phyloP scores from a whole-genome alignment of 768 basidiomycete genomes.

The Leccinellum luteum region DNA sequence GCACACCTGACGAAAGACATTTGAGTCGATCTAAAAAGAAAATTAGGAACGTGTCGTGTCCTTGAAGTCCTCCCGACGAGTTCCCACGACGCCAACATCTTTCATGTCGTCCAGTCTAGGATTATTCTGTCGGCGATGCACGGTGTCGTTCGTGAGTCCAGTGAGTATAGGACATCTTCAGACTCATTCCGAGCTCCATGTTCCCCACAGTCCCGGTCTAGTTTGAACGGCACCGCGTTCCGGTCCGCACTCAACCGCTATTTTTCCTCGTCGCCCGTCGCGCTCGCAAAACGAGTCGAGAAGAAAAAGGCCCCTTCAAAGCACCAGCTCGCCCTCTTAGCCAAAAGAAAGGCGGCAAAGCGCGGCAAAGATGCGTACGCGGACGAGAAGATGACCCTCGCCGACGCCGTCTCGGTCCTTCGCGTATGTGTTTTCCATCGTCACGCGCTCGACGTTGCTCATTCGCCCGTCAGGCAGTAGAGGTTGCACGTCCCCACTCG shows the following conservation, averaged over 20 bases:
- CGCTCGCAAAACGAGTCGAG: conserved; percentile 46
- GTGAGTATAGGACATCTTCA: conserved; percentile 10
- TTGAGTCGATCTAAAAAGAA: neutral
- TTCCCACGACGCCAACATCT: conserved; percentile 32
- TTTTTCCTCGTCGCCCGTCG: conserved; percentile 51
- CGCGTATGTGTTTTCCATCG: conserved; percentile 50
- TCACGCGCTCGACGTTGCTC: conserved; percentile 2
- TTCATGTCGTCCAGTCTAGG: conserved; percentile 24
- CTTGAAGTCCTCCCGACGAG: neutral
- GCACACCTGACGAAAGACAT: conserved; percentile 43
- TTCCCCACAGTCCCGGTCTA: conserved; percentile 2
- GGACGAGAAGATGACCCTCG: conserved; percentile 62
- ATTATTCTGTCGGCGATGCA: conserved; percentile 27
- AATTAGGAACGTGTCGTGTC: neutral
- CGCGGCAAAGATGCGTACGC: conserved; percentile 56
- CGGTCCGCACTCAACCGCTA: conserved; percentile 13
- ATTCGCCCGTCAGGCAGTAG: conserved; percentile 60
- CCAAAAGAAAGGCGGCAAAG: conserved; percentile 54
- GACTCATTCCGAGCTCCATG: neutral
- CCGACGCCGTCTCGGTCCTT: conserved; percentile 66
- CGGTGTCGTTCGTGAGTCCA: conserved; percentile 11
- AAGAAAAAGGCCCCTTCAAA: conserved; percentile 65
- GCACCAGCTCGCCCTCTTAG: conserved; percentile 65
- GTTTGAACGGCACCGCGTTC: neutral
- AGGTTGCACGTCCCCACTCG: conserved; percentile 71